Conservation (phyloP, 2,329 filamentous ascomycete species). For the Penicillium sp. region DNA sequence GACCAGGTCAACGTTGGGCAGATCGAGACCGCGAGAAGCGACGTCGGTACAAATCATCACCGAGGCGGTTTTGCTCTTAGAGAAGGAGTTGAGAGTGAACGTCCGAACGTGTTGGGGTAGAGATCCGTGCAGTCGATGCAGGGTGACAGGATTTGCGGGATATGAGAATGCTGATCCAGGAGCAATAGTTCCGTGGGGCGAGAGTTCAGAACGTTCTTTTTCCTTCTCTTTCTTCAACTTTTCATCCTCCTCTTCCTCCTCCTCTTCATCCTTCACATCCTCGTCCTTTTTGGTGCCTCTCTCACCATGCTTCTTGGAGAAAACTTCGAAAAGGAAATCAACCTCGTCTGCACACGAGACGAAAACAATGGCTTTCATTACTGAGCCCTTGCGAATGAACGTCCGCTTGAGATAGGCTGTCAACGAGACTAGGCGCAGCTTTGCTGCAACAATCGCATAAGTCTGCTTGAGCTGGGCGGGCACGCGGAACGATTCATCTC, state of each 20-base stretch:
- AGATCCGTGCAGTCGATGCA: conserved; percentile 88
- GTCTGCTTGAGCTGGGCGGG: conserved; percentile 92
- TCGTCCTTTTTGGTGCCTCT: conserved; percentile 19
- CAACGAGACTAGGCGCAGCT: conserved; percentile 82
- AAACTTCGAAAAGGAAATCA: conserved; percentile 88
- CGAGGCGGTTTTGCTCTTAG: conserved; percentile 64
- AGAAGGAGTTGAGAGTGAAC: conserved; percentile 75
- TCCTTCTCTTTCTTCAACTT: conserved; percentile 18
- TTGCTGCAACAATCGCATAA: conserved; percentile 80
- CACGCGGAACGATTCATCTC: conserved; percentile 63
- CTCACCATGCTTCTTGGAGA: conserved; percentile 46
- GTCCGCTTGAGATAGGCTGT: conserved; percentile 77
- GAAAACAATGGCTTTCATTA: conserved; percentile 96
- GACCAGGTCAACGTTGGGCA: conserved; percentile 90
- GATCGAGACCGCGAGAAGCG: conserved; percentile 87
- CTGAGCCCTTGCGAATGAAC: conserved; percentile 79
- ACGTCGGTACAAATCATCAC: conserved; percentile 93
- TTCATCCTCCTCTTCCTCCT: conserved; percentile 20
- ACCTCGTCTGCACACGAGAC: conserved; percentile 95
- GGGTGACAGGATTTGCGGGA: conserved; percentile 66
- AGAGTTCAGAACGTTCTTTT: conserved; percentile 19
- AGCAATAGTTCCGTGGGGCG: conserved; percentile 42
- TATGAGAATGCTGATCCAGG: conserved; percentile 67
- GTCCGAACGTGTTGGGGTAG: conserved; percentile 82
- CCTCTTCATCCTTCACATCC: conserved; percentile 9